A percentile compares a stretch with the other conserved stretches of the same genome.
Evolutionary conservation across 75 land plant species (phyloP).

Genomic region (Isoetes taiwanensis): DNA sequence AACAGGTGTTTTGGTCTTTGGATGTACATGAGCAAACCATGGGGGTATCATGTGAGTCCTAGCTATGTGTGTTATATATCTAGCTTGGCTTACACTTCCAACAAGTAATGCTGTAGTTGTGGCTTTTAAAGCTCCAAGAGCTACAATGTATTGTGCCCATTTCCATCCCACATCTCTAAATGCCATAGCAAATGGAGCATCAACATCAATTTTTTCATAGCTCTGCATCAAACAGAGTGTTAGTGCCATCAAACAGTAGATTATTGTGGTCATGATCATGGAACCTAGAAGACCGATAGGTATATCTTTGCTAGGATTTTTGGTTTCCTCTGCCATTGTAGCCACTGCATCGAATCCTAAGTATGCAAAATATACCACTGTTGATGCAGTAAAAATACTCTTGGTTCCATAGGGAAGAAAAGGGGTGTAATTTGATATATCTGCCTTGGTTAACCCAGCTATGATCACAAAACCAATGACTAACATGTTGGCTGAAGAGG

Average conservation of each 20-base stretch:
- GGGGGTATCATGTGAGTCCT: conserved; percentile 74
- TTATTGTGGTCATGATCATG: conserved; percentile 49
- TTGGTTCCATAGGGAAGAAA: conserved; percentile 42
- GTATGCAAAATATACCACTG: conserved; percentile 59
- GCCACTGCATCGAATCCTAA: conserved; percentile 61
- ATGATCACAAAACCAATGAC: conserved; percentile 54
- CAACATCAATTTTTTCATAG: conserved; percentile 40
- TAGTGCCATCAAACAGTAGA: conserved; percentile 71
- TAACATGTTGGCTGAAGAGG: conserved; percentile 22
- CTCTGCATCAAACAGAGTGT: conserved; percentile 52
- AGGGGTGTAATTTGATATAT: conserved; percentile 26
- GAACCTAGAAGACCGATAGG: conserved; percentile 69
- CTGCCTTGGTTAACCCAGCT: conserved; percentile 40
- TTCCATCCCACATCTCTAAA: conserved; percentile 44
- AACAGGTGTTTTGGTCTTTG: conserved; percentile 56
- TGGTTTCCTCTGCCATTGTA: conserved; percentile 80
- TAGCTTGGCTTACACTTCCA: conserved; percentile 49
- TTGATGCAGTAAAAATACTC: conserved; percentile 54
- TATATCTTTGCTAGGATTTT: conserved; percentile 57
- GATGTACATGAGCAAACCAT: conserved; percentile 53
- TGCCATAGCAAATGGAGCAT: conserved; percentile 60
- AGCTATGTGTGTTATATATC: conserved; percentile 59
- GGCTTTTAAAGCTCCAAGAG: conserved; percentile 67
- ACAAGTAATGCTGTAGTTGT: conserved; percentile 51
- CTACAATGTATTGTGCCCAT: conserved; percentile 76